Evolutionary conservation across 2,329 filamentous ascomycete species (phyloP).

Genomic region (Esteya vermicola): DNA sequence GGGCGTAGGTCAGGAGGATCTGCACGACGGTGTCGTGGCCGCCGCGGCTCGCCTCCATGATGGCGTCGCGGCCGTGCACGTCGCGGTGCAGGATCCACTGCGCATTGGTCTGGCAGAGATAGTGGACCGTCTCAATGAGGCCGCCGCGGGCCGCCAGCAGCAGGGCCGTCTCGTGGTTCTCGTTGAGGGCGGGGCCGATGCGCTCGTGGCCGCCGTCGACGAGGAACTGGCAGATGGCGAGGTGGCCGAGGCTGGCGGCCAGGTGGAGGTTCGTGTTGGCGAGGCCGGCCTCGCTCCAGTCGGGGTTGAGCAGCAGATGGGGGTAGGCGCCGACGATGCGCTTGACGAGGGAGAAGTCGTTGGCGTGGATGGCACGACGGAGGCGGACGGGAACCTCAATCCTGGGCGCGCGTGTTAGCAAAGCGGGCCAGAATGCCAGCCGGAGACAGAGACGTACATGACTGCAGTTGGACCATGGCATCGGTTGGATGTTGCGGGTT

Average conservation of each 20-base stretch:
- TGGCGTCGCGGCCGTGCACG: conserved; percentile 53
- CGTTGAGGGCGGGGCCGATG: conserved; percentile 59
- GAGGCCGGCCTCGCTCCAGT: conserved; percentile 50
- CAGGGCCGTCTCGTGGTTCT: conserved; percentile 64
- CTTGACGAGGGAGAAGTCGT: conserved; percentile 56
- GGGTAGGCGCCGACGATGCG: conserved; percentile 67
- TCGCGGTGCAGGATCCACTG: conserved; percentile 51
- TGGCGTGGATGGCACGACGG: conserved; percentile 65
- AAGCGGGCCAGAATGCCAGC: too few species aligned
- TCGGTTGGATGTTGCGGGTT: too few species aligned
- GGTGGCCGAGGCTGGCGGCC: conserved; percentile 58
- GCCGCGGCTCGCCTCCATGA: conserved; percentile 48
- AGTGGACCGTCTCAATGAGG: conserved; percentile 59
- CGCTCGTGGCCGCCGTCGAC: conserved; percentile 62
- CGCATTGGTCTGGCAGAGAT: conserved; percentile 52
- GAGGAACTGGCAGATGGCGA: conserved; percentile 54
- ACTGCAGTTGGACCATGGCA: too few species aligned
- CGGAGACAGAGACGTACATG: too few species aligned
- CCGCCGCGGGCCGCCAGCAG: conserved; percentile 61
- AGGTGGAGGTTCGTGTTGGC: conserved; percentile 78
- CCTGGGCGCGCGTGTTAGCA: too few species aligned
- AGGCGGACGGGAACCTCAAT: conserved; percentile 66
- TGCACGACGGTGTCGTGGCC: conserved; percentile 53
- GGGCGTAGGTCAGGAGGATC: conserved; percentile 46
- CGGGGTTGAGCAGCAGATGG: conserved; percentile 61